Percentiles rank a stretch among this genome's conserved stretches.
These are phyloP conservation scores for Lignosus rhinocerotis DNA, from an alignment of 1,284 basidiomycete species.

Conservation along the genomic window DNA sequence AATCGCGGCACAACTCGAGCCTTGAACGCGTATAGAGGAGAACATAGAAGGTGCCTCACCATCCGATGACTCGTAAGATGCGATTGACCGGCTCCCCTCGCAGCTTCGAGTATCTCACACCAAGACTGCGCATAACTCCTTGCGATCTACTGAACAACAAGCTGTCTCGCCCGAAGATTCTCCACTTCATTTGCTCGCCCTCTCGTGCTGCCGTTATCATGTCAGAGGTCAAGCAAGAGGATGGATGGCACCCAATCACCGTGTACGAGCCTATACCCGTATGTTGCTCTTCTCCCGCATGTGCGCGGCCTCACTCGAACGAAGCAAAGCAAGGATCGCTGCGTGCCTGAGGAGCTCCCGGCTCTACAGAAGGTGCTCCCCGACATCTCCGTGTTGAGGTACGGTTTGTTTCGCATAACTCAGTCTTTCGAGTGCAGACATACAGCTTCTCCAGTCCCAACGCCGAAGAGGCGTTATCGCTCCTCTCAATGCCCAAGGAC, in stretches of 20 bases:
- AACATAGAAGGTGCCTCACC: conserved; percentile 60
- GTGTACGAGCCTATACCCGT: conserved; percentile 90
- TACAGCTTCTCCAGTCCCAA: conserved; percentile 58
- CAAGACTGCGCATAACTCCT: conserved; percentile 72
- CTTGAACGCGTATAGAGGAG: conserved; percentile 77
- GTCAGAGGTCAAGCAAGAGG: conserved; percentile 55
- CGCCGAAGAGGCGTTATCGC: conserved; percentile 69
- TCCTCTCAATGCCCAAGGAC: conserved; percentile 56
- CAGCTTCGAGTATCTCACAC: conserved; percentile 83
- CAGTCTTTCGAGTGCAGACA: neutral
- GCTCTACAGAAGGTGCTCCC: conserved; percentile 64
- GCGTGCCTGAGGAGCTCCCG: conserved; percentile 77
- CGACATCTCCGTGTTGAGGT: conserved; percentile 69
- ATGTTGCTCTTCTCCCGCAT: conserved; percentile 28
- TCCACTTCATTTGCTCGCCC: conserved; percentile 90
- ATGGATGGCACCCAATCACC: conserved; percentile 62
- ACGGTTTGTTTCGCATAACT: conserved; percentile 15
- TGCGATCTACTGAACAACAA: conserved; percentile 61
- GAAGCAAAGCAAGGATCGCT: conserved; percentile 58
- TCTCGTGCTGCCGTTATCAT: conserved; percentile 69
- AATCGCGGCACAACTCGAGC: conserved; percentile 68
- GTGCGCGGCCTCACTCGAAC: neutral
- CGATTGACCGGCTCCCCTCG: neutral
- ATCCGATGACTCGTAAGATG: neutral
- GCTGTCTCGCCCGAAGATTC: conserved; percentile 52